Percentiles rank a stretch among this genome's conserved stretches.
Conservation (phyloP, 768 basidiomycete genomes). For the Kwoniella sp. region DNA sequence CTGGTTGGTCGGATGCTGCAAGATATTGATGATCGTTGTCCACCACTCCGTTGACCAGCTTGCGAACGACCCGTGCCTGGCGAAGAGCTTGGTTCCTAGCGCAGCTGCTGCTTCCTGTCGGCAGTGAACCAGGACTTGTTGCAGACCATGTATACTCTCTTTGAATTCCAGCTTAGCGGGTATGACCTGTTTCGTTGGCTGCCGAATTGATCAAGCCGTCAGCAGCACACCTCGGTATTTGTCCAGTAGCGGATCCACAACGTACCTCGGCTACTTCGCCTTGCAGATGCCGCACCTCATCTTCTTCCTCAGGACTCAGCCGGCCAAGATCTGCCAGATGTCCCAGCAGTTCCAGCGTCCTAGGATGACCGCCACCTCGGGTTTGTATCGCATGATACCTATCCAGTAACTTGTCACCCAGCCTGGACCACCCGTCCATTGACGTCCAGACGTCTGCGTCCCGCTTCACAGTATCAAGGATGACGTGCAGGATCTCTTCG, state of each 20-base stretch:
- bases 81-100: slow-evolving; percentile 17
- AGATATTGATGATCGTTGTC: slow-evolving; percentile 11
- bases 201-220: background rate
- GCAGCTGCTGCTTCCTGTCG: slow-evolving; percentile 1
- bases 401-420: slow-evolving; percentile 33
- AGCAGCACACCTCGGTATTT: background rate
- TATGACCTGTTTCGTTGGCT: background rate
- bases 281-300: slow-evolving; percentile 17
- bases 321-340: slow-evolving; percentile 25
- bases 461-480: slow-evolving; percentile 26
- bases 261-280: slow-evolving; percentile 15
- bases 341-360: slow-evolving; percentile 15
- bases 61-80: slow-evolving; percentile 20
- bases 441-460: slow-evolving; percentile 42
- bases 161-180: slow-evolving; percentile 9
- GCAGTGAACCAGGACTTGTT: slow-evolving; percentile 2
- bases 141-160: slow-evolving; percentile 10
- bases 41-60: slow-evolving; percentile 27
- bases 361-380: slow-evolving; percentile 13
- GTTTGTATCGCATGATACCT: slow-evolving; percentile 17
- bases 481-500: slow-evolving; percentile 31
- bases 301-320: slow-evolving; percentile 23
- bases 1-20: slow-evolving; percentile 4
- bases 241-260: background rate
- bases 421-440: slow-evolving; percentile 35